phyloP scores from a whole-genome alignment of 805 yeast genomes.

The Saccharomycopsis fodiens region DNA sequence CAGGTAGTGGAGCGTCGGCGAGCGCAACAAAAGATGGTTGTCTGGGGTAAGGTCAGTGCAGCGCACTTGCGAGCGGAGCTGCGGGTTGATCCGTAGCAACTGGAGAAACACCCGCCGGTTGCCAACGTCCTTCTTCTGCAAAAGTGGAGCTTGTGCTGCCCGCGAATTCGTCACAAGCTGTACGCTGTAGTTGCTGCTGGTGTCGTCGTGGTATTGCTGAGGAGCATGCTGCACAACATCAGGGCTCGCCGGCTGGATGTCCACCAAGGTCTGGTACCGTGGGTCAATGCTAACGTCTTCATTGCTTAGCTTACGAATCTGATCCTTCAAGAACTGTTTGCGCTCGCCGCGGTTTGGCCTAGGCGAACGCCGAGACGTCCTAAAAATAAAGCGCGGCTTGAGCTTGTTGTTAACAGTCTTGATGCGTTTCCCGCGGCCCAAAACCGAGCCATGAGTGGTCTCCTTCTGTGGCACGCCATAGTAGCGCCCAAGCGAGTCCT shows the following conservation, averaged over 20 bases:
- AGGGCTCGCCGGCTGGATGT: not conserved
- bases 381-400: slow-evolving; percentile 13
- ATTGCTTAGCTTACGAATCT: slow-evolving; percentile 11
- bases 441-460: not conserved
- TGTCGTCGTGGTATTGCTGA: slow-evolving; percentile 7
- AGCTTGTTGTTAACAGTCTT: slow-evolving; percentile 8
- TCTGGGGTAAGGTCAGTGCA: slow-evolving; percentile 12
- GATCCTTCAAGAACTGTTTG: slow-evolving; percentile 11
- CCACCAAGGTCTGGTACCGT: slow-evolving; percentile 13
- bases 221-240: not conserved
- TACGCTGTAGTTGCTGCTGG: slow-evolving; percentile 15
- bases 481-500: slow-evolving; percentile 11
- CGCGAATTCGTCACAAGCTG: slow-evolving; percentile 18
- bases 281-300: slow-evolving; percentile 1
- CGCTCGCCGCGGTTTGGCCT: slow-evolving; percentile 9
- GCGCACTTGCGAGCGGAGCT: slow-evolving; percentile 14
- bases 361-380: slow-evolving; percentile 1
- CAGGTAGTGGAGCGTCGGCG: slow-evolving; percentile 11
- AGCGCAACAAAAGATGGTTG: slow-evolving; percentile 1
- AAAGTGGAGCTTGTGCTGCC: slow-evolving; percentile 8
- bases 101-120: slow-evolving; percentile 8
- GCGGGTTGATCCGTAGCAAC: slow-evolving; percentile 16
- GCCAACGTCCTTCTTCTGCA: not conserved
- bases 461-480: slow-evolving; percentile 5
- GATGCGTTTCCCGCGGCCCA: not conserved